A percentile compares a stretch with the other conserved stretches of the same genome.
phyloP scores from a whole-genome alignment of 2,329 filamentous ascomycete genomes.

The Claviceps monticola region DNA sequence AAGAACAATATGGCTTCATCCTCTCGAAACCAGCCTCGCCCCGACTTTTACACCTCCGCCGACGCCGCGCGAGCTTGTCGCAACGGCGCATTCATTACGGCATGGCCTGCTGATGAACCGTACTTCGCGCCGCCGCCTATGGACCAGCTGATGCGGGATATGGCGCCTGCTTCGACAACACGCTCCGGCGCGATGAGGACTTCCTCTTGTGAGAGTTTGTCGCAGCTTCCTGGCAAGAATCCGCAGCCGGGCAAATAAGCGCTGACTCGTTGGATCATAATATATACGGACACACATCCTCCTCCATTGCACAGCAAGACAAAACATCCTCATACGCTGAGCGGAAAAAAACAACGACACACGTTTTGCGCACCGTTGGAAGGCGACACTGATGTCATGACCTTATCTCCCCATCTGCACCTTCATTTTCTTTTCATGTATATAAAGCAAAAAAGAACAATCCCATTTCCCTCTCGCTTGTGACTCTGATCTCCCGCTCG shows the following conservation, averaged over 20 bases:
- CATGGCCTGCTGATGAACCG: constrained; percentile 16
- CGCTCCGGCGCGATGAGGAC: neutral
- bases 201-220: neutral
- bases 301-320: too few species aligned
- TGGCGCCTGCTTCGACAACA: neutral
- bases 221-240: neutral
- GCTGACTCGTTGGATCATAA: neutral
- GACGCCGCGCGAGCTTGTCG: constrained; percentile 12
- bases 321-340: too few species aligned
- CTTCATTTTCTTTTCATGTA: neutral
- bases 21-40: neutral
- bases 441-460: neutral
- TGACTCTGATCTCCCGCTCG: neutral
- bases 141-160: neutral
- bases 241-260: neutral
- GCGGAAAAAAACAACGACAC: too few species aligned
- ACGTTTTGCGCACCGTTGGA: neutral
- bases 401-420: neutral
- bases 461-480: neutral
- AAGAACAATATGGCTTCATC: neutral
- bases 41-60: constrained; percentile 11
- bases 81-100: constrained; percentile 14
- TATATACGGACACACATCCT: neutral
- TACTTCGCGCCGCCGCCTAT: constrained; percentile 6
- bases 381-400: neutral